phyloP scores from a whole-genome alignment of 345 rosid genomes.

The Reutealis trisperma region DNA sequence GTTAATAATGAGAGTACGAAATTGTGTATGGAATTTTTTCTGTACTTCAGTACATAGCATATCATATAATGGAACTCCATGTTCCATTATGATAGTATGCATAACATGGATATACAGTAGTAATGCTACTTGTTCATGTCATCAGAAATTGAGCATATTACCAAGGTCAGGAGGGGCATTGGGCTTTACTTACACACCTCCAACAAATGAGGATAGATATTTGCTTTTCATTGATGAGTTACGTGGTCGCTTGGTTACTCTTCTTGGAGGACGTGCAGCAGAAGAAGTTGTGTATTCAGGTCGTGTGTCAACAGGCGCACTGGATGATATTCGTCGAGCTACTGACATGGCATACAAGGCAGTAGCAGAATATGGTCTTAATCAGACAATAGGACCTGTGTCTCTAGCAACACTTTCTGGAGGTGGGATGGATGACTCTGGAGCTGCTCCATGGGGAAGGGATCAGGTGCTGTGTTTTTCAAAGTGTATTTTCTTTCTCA shows the following conservation, averaged over 20 bases:
- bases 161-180: slow-evolving; percentile 98
- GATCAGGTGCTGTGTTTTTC: slow-evolving; percentile 60
- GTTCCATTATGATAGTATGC: not conserved
- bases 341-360: slow-evolving; percentile 98
- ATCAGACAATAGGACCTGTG: slow-evolving; percentile 76
- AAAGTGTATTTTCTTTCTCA: not conserved
- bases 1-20: not conserved
- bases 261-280: slow-evolving; percentile 98
- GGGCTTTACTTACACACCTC: slow-evolving; percentile 88
- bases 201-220: slow-evolving; percentile 84
- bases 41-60: not conserved
- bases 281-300: slow-evolving; percentile 92
- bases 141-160: slow-evolving; percentile 91
- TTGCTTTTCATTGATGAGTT: slow-evolving; percentile 91
- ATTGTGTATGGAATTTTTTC: not conserved
- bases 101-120: slow-evolving; percentile 2
- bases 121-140: slow-evolving; percentile 14
- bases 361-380: slow-evolving; percentile 97
- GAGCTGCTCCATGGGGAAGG: slow-evolving; percentile 73
- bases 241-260: slow-evolving; percentile 92
- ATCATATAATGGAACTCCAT: not conserved
- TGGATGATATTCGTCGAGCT: slow-evolving; percentile 93
- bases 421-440: slow-evolving; percentile 84
- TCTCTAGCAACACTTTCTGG: slow-evolving; percentile 82
- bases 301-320: slow-evolving; percentile 79